A percentile compares a stretch with the other conserved stretches of the same genome.
Conservation (phyloP, 2,329 filamentous ascomycete genomes). For the Hymenotorrendiella dingleyae region DNA sequence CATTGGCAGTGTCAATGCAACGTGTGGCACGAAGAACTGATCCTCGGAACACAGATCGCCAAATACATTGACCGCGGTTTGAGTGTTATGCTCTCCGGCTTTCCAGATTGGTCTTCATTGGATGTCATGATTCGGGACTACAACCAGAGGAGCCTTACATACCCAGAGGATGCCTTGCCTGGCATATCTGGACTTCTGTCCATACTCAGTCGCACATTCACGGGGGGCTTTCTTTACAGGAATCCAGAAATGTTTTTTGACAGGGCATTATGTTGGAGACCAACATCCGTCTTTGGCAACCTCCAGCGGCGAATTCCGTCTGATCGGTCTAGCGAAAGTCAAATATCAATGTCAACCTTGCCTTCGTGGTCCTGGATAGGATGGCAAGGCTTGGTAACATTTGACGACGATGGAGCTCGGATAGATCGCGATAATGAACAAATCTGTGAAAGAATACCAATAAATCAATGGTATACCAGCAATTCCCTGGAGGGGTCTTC, state of each 20-base stretch:
- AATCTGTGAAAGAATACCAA: background rate
- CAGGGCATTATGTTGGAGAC: background rate
- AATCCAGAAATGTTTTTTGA: background rate
- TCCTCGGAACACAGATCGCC: background rate
- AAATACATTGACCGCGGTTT: background rate
- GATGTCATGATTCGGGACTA: background rate
- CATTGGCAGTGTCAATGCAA: background rate
- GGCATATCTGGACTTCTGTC: background rate
- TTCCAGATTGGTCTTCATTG: background rate
- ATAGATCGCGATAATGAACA: background rate
- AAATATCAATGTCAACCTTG: background rate
- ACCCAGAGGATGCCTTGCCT: background rate
- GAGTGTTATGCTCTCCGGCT: background rate
- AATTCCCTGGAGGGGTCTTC: background rate
- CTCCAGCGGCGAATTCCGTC: background rate
- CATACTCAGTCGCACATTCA: background rate
- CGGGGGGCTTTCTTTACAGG: background rate
- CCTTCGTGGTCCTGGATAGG: background rate
- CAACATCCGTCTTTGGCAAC: background rate
- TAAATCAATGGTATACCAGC: background rate
- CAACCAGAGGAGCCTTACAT: background rate
- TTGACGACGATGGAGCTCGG: background rate
- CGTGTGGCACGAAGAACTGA: background rate
- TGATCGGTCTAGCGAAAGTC: background rate
- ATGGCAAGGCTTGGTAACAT: background rate